Conservation (phyloP, 768 basidiomycete species). For the Suillus alpinus region DNA sequence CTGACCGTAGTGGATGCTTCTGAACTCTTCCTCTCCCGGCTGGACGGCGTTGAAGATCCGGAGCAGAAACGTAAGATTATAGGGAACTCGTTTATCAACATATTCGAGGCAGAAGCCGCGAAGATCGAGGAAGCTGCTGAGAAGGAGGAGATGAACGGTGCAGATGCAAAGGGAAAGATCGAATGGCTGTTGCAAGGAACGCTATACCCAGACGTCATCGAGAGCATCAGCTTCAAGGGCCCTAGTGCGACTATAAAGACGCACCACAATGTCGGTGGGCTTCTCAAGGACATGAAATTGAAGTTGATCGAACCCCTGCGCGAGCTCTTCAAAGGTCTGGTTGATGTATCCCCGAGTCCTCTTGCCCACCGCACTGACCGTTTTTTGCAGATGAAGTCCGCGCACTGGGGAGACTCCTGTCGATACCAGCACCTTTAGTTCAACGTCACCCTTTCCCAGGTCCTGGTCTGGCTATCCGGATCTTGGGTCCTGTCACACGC, state of each 20-base stretch:
- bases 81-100: slow-evolving; percentile 97
- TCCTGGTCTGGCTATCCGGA: slow-evolving; percentile 96
- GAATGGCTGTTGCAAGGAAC: slow-evolving; percentile 99
- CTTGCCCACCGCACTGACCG: not conserved
- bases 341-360: not conserved
- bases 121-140: slow-evolving; percentile 84
- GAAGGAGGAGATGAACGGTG: slow-evolving; percentile 65
- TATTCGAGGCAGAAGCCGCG: slow-evolving; percentile 92
- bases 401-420: slow-evolving; percentile 83
- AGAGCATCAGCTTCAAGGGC: slow-evolving; percentile 99
- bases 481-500: slow-evolving; percentile 91
- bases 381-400: slow-evolving; percentile 83
- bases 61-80: slow-evolving; percentile 98
- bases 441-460: slow-evolving; percentile 99
- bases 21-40: slow-evolving; percentile 82
- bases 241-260: slow-evolving; percentile 99
- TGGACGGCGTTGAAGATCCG: slow-evolving; percentile 93
- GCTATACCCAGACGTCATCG: slow-evolving; percentile 98
- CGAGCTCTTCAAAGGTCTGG: slow-evolving; percentile 94
- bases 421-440: slow-evolving; percentile 90
- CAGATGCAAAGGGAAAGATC: slow-evolving; percentile 80
- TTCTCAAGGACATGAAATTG: slow-evolving; percentile 96
- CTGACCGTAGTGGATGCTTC: slow-evolving; percentile 96
- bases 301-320: slow-evolving; percentile 97
- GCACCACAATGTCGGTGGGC: slow-evolving; percentile 97